phyloP scores from a whole-genome alignment of 2,329 filamentous ascomycete genomes.

The Escovopsis sp. region DNA sequence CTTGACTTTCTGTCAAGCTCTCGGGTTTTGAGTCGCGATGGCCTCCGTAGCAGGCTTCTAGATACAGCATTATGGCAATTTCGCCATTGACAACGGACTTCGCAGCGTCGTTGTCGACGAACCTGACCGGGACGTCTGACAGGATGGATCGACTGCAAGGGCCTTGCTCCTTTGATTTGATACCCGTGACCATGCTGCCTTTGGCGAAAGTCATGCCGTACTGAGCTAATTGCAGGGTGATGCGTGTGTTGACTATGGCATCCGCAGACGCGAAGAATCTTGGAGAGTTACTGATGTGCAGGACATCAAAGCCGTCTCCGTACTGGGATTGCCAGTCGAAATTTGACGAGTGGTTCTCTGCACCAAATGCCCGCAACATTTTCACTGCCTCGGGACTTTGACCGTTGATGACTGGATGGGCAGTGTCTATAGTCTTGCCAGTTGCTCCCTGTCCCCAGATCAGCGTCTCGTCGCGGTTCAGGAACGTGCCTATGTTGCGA shows the following conservation, averaged over 20 bases:
- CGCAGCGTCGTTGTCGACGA: slow-evolving; percentile 37
- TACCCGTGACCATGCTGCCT: slow-evolving; percentile 21
- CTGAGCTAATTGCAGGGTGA: slow-evolving; percentile 36
- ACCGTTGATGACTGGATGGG: slow-evolving; percentile 53
- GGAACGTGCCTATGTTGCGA: slow-evolving; percentile 72
- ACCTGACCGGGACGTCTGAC: slow-evolving; percentile 25
- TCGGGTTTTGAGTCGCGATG: too few species aligned
- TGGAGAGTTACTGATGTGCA: slow-evolving; percentile 45
- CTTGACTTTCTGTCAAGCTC: slow-evolving; percentile 10
- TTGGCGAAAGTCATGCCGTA: slow-evolving; percentile 31
- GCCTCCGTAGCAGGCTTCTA: slow-evolving; percentile 37
- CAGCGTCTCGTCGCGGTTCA: slow-evolving; percentile 43
- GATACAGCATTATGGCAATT: slow-evolving; percentile 41
- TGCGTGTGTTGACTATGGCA: slow-evolving; percentile 30
- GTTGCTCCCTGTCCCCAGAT: slow-evolving; percentile 93
- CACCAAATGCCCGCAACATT: slow-evolving; percentile 67
- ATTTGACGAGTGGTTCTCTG: slow-evolving; percentile 60
- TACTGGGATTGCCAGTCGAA: slow-evolving; percentile 69
- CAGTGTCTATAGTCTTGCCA: slow-evolving; percentile 46
- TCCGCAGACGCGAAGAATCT: slow-evolving; percentile 37
- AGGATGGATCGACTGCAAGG: background rate
- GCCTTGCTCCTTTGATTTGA: background rate
- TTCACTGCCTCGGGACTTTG: slow-evolving; percentile 47
- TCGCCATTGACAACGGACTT: slow-evolving; percentile 35
- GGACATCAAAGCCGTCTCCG: slow-evolving; percentile 69